Base-by-base conservation (phyloP, 495 filamentous ascomycete genomes). In the Staphylotrichum tortipilum region DNA sequence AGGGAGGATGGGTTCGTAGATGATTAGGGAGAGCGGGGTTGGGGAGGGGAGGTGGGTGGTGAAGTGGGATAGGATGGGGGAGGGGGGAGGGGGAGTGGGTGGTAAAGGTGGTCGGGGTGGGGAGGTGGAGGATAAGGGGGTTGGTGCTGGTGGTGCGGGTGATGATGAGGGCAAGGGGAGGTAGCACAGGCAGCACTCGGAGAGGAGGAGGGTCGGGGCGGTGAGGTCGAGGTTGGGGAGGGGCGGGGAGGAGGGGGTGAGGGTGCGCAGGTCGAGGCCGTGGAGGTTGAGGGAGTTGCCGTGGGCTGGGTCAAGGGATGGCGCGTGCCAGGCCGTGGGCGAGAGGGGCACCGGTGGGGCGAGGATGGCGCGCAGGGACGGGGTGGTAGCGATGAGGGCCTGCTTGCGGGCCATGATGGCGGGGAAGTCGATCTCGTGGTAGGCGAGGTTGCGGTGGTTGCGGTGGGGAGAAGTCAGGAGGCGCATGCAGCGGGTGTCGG, bases 151-250 rank as follows among this genome's bases (percentile, higher is more conserved):
- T n/a, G n/a, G n/a, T n/a, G n/a, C n/a, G n/a, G n/a, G n/a, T n/a
- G n/a, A n/a, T n/a, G n/a, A n/a, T n/a, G n/a, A 74, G 0, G 70
- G 50, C 0, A 82, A 75, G 1, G 81, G 73, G 1, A 98, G 77
- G 63, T 98, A 98, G 54, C 89, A 83, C 21, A 98, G 75, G 67
- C 92, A 96, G 71, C 91, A 96, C 65, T 98, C 92, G 0, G 89
- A 95, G 10, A 97, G 74, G 31, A 97, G 57, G 12, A 97, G 67
- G 1, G 91, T 97, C 1, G 91, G 90, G 0, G 86, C 19, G 28
- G 73, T 59, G 8, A 55, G 66, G 37, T 56, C 61, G 18, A 78
- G 57, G 11, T 63, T 61, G 15, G 44, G 52, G 8, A 77, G 47
- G 38, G 35, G 11, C 3, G 42, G 14, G 26, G 30, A 15, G 28